These are phyloP conservation scores for Lablab purpureus DNA, from an alignment of 306 rosid species.

Conservation along the genomic window DNA sequence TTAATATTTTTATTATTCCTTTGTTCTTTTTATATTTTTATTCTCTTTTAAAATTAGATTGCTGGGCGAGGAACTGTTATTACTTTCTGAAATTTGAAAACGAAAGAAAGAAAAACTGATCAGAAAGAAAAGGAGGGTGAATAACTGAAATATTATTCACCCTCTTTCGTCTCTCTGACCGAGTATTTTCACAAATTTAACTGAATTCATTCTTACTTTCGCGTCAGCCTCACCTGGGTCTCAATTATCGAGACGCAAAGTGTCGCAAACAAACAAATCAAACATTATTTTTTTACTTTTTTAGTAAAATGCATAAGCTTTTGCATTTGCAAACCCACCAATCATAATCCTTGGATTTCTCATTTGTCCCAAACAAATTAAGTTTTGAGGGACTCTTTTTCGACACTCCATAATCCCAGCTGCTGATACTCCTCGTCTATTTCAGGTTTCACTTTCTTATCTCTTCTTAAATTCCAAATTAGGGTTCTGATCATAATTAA, in stretches of 20 bases:
- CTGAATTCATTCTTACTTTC: not conserved
- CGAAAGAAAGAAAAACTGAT: not conserved
- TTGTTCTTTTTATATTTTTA: too few relatives aligned
- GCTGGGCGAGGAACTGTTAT: too few relatives aligned
- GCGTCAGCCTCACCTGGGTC: not conserved
- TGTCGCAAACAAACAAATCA: slow-evolving; percentile 31
- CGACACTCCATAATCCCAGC: slow-evolving; percentile 2
- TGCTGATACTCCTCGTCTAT: slow-evolving; percentile 11
- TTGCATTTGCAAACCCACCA: slow-evolving; percentile 24
- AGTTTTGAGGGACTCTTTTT: not conserved
- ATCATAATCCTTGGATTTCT: slow-evolving; percentile 20
- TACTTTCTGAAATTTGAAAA: not conserved
- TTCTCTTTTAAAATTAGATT: not conserved
- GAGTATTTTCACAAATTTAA: not conserved
- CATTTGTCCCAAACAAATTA: not conserved
- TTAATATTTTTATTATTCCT: too few relatives aligned
- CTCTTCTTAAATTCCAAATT: slow-evolving; percentile 28
- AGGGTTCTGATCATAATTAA: slow-evolving; percentile 31
- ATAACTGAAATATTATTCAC: not conserved
- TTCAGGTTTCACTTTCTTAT: slow-evolving; percentile 28
- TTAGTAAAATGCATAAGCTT: slow-evolving; percentile 6
- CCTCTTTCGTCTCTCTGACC: not conserved
- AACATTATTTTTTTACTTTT: slow-evolving; percentile 8
- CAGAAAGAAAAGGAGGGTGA: not conserved
- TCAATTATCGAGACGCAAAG: slow-evolving; percentile 22